Evolutionary conservation across 176 grass and related monocot species (phyloP).

Genomic region (Zoysia japonica): DNA sequence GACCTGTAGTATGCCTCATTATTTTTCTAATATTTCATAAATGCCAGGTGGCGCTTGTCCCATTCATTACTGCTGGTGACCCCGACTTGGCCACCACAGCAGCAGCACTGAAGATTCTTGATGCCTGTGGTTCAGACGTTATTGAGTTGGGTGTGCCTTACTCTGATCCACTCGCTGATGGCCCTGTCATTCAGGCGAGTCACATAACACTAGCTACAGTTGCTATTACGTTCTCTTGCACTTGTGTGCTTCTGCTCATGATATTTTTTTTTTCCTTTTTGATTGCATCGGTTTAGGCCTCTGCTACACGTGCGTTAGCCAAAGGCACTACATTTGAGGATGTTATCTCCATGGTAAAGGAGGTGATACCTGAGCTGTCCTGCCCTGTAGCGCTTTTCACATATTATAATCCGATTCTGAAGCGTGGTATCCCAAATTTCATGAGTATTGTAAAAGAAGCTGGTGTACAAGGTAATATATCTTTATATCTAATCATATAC

Average conservation of each 20-base stretch:
- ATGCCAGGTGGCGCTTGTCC: conserved; percentile 69
- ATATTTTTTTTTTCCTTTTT: not conserved
- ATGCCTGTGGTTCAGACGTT: conserved; percentile 79
- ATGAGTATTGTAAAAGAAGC: conserved; percentile 75
- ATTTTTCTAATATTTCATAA: not conserved
- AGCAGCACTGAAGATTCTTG: conserved; percentile 84
- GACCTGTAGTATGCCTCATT: not conserved
- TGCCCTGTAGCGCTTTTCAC: conserved; percentile 94
- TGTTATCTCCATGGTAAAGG: conserved; percentile 90
- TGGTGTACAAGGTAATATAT: conserved; percentile 70
- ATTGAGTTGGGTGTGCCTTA: conserved; percentile 97
- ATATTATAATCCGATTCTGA: conserved; percentile 96
- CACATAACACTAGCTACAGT: not conserved
- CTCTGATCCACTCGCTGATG: conserved; percentile 89
- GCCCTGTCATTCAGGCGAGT: conserved; percentile 90
- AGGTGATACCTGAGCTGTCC: conserved; percentile 85
- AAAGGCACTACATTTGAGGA: conserved; percentile 89
- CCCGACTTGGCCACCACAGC: conserved; percentile 83
- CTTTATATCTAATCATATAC: conserved; percentile 1
- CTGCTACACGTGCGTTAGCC: conserved; percentile 81
- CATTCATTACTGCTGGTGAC: conserved; percentile 95
- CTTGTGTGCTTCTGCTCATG: conserved; percentile 1
- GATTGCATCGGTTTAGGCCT: conserved; percentile 52
- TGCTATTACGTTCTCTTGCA: not conserved
- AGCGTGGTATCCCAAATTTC: conserved; percentile 82